These are phyloP conservation scores for Melianthus villosus DNA, from an alignment of 441 rosid species.

Conservation along the genomic window DNA sequence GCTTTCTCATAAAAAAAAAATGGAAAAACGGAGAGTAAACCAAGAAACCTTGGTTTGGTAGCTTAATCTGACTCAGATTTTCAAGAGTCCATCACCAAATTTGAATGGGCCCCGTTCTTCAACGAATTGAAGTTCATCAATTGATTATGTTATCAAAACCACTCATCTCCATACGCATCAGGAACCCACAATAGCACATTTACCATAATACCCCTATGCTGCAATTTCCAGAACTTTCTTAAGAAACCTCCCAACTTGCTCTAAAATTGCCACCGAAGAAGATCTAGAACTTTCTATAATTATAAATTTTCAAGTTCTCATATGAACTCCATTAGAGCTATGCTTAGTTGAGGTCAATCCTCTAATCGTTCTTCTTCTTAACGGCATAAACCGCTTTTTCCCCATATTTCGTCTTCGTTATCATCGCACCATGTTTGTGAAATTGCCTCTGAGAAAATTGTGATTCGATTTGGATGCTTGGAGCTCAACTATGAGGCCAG, in stretches of 20 bases:
- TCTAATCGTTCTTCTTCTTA: neutral
- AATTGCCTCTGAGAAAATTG: neutral
- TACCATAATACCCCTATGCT: no score
- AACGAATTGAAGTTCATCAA: no score
- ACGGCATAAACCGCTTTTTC: conserved; percentile 17
- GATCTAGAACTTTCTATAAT: conserved; percentile 29
- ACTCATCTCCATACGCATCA: no score
- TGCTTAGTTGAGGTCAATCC: neutral
- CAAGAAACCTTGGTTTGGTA: no score
- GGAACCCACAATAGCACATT: no score
- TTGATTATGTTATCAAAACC: no score
- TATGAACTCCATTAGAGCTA: neutral
- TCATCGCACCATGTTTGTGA: neutral
- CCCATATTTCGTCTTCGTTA: neutral
- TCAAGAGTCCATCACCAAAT: no score
- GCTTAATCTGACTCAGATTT: no score
- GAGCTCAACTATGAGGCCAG: conserved; percentile 21
- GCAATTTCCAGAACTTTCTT: conserved; percentile 37
- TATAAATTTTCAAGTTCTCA: conserved; percentile 2
- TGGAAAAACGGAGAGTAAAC: no score
- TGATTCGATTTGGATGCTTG: neutral
- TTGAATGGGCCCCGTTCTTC: no score
- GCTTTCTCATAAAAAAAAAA: no score
- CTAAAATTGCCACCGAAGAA: neutral
- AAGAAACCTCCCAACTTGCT: conserved; percentile 1